Base-by-base conservation (phyloP, 164 flowering plant species). In the Sedum album region DNA sequence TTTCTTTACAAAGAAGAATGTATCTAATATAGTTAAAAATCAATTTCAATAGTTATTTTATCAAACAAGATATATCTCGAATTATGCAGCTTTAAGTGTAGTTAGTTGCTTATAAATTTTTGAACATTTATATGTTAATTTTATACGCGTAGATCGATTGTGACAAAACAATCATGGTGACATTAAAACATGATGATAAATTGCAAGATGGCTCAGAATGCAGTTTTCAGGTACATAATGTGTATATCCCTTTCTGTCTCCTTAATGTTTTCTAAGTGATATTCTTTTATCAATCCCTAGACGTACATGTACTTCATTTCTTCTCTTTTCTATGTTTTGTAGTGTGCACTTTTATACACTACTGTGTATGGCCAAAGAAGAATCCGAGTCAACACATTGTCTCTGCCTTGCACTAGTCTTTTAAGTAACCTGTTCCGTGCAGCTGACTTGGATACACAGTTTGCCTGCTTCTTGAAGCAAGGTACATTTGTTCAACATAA, bases 141-240 rank as follows among this genome's bases (percentile, higher is more conserved):
- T n/a, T n/a, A n/a, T n/a, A n/a, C n/a, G n/a, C n/a, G 78, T 96
- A 94, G 99, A 90, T 94, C 76, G 99, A 94, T 69, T 90, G 96
- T 82, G 96, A 91, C 80, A 90, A 92, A 79, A 82, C 89, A 31
- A 80, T 92, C 62, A 82, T 89, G 91, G 96, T 92, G 60, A 80
- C 96, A 14, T 72, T 89, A 51, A 92, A 92, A 70, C 96, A 86
- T 68, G 97, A 89, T 71, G 97, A 89, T 68, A 92, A 90, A 66
- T 78, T 92, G 72, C 90, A 81, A 73, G 98, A 92, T 75, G 94
- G 91, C 30, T 72, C 96, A 33, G 96, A 90, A 78, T 88, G 88
- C 76, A 74, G 89, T 71, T 91, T 91, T 74, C 97, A 91, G 96
- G 97, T 87, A 63, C 53, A 62, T 2, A 0, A 30, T 21, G 28